Base-by-base conservation (phyloP, 495 filamentous ascomycete genomes). In the Trichoderma virens region DNA sequence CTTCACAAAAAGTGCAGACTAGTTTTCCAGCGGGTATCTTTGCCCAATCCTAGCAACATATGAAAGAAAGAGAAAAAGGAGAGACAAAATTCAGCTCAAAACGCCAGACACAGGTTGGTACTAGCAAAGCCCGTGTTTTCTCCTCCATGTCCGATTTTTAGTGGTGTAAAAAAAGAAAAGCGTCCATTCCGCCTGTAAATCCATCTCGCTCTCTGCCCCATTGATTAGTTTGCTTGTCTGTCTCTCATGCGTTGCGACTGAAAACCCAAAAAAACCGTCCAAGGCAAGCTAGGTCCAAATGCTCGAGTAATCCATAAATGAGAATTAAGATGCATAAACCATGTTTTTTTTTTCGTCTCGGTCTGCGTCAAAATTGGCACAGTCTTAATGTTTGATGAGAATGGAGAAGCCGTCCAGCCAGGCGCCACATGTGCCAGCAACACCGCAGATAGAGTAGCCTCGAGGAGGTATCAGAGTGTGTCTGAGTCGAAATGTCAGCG, bases 401-500 rank as follows among this genome's bases (percentile, higher is more conserved):
- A 97, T 79, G 27, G 88, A 88, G 71, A 98, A 93, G 0, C 91
- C 90, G 75, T 97, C 92, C 32, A 98, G 71, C 90, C 91, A 97
- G 64, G 83, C 70, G 16, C 80, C 91, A 68, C 85, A 91, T 65
- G 90, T 90, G 45, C 94, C 94, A 14, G 90, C 88, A 66, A 97
- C 78, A 45, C 94, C 94, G 67, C 88, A 91, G 72, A 98, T 87
- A 70, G 84, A 90, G 74, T 92, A 97, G 51, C 93, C 93, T 66
- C 90, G 83, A 28, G 94, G 94, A 31, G 93, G 92, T 59, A 97
- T 90, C 43, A 98, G 80, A 8, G 89, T 94, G 72, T 92, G 89
- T 59, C 93, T 98, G 70, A 61, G 68, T 11, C 64, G 32, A 43
- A 63, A 20, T 62, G 62, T 56, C 11, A 20, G 18, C 9, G 5